A percentile compares a stretch with the other conserved stretches of the same genome.
These are phyloP conservation scores for Euphorbia corollata DNA, from an alignment of 441 rosid species.

Conservation along the genomic window DNA sequence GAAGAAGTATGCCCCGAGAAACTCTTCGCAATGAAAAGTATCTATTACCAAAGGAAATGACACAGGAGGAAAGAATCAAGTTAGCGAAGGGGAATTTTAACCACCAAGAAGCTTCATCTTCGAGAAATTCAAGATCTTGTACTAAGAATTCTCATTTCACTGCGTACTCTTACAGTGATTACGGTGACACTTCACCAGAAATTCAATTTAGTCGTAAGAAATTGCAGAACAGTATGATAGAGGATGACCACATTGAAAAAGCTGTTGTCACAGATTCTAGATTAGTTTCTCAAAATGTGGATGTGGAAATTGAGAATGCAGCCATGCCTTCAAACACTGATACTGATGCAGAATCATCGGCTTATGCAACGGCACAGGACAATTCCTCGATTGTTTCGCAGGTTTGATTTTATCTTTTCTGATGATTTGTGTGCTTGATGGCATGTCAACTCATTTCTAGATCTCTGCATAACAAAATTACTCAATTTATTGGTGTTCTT, in stretches of 20 bases:
- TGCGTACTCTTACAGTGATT: constrained; percentile 23
- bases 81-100: constrained; percentile 34
- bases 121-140: constrained; percentile 37
- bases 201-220: constrained; percentile 27
- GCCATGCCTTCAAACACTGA: constrained; percentile 26
- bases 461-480: constrained; percentile 1
- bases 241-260: constrained; percentile 26
- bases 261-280: constrained; percentile 25
- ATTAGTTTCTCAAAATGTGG: constrained; percentile 36
- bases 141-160: constrained; percentile 31
- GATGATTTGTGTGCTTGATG: constrained; percentile 8
- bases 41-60: constrained; percentile 38
- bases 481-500: background rate
- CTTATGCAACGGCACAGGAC: constrained; percentile 26
- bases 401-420: constrained; percentile 27
- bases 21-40: constrained; percentile 33
- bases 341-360: constrained; percentile 26
- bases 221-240: constrained; percentile 26
- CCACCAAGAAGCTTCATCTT: constrained; percentile 31
- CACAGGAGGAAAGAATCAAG: constrained; percentile 40
- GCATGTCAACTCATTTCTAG: constrained; percentile 1
- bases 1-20: constrained; percentile 25
- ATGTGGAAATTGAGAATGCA: constrained; percentile 33
- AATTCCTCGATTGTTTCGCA: constrained; percentile 27
- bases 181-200: constrained; percentile 40